Percentiles rank a stretch among this genome's conserved stretches.
Evolutionary conservation across 331 rosid species (phyloP).

Genomic region (Pyrus hybrid): DNA sequence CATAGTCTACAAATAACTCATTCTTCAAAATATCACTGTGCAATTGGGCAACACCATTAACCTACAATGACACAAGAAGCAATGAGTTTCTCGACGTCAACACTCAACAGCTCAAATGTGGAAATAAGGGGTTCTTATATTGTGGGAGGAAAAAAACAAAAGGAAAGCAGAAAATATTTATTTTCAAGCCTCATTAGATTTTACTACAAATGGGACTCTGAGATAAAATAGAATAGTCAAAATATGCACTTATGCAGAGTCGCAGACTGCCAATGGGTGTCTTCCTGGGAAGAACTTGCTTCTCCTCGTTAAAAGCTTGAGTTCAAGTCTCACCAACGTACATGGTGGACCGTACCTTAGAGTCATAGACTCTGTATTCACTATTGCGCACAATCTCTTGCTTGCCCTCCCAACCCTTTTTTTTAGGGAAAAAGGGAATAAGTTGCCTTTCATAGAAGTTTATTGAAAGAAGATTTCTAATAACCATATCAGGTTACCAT

Average conservation of each 20-base stretch:
- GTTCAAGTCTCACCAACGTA: neutral
- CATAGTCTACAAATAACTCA: conserved; percentile 89
- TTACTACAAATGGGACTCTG: neutral
- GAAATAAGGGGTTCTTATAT: neutral
- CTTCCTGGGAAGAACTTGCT: neutral
- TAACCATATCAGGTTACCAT: no score
- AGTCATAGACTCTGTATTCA: neutral
- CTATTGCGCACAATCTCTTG: neutral
- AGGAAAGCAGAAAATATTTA: neutral
- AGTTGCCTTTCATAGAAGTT: neutral
- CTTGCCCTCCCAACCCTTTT: neutral
- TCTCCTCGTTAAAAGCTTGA: neutral
- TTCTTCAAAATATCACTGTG: conserved; percentile 90
- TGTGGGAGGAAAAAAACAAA: neutral
- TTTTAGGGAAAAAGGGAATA: neutral
- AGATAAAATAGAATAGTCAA: neutral
- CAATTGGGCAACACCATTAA: conserved; percentile 95
- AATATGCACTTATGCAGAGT: neutral
- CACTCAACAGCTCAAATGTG: neutral
- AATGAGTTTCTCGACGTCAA: neutral
- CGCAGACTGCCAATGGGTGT: neutral
- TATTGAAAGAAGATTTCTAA: neutral
- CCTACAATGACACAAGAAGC: conserved; percentile 37
- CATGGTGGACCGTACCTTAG: neutral
- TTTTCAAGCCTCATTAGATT: neutral